Base-by-base conservation (phyloP, 345 rosid species). In the Geranium brycei region DNA sequence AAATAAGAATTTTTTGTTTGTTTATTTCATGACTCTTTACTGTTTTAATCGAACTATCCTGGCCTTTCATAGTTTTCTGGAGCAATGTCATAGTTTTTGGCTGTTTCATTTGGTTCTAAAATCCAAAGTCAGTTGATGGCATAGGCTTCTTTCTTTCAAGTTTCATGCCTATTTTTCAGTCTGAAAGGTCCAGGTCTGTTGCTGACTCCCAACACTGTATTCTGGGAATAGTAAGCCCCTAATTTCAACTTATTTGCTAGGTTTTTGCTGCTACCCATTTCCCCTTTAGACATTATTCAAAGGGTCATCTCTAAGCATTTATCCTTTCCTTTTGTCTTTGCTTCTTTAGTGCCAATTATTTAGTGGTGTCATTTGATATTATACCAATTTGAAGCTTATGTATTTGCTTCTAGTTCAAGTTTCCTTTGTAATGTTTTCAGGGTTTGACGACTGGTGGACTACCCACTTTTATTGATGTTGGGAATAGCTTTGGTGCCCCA, bases 401-500 rank as follows among this genome's bases (percentile, higher is more conserved):
- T 61, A 19, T 58, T 19, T 60, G 65, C 51, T 18, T 18, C 19
- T 40, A 60, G 16, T 4, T 40, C 13, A 2, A 2, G 19, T 31
- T 47, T 17, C 57, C 32, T n/a, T 40, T 19, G 35, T 66, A 12
- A 35, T 64, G 31, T 47, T 62, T 64, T 19, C 70, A 92, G 99
- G 99, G 96, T 23, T 77, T 92, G 72, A 87, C 97, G 58, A 93
- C 96, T 12, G 96, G 96, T 73, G 99, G 95, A 57, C 79, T 93
- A 69, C 97, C 97, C 32, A 90, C 99, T 59, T 93, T 93, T 77
- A 78, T 90, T 4, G 97, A 93, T 73, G 86, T 93, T 63, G 97
- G 96, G 38, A 87, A 89, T 71, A 89, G 92, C 79, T 89, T 91
- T 65, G 96, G 98, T 64, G 92, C 98, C 18, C 95, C 98, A 60